Evolutionary conservation across 306 rosid genomes (phyloP).

Genomic region (Sophora flavescens): DNA sequence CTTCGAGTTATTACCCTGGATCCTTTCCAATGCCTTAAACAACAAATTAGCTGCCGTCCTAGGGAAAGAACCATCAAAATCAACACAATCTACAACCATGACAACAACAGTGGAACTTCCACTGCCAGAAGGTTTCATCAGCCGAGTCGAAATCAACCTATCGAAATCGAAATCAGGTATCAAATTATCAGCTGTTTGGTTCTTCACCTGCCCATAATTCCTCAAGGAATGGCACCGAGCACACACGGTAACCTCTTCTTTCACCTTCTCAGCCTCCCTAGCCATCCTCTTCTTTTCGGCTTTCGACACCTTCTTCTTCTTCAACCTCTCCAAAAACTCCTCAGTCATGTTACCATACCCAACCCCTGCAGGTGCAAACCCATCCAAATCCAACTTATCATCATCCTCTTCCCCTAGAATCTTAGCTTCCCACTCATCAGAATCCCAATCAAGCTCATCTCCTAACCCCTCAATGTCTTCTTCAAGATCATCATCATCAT

Average conservation of each 20-base stretch:
- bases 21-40: conserved; percentile 70
- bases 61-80: conserved; percentile 94
- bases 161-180: conserved; percentile 96
- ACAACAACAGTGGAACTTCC: conserved; percentile 76
- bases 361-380: conserved; percentile 78
- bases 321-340: conserved; percentile 65
- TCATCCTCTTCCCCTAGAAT: conserved; percentile 61
- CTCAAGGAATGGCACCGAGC: conserved; percentile 95
- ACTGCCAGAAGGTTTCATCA: conserved; percentile 76
- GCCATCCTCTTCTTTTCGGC: conserved; percentile 79
- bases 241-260: conserved; percentile 90
- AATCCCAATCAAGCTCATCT: conserved; percentile 75
- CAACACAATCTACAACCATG: conserved; percentile 96
- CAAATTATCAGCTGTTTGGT: conserved; percentile 82
- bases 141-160: conserved; percentile 74
- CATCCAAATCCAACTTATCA: conserved; percentile 62
- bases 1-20: conserved; percentile 62
- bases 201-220: conserved; percentile 89
- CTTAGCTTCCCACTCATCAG: conserved; percentile 79
- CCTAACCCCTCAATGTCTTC: conserved; percentile 44
- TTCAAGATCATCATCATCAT: conserved; percentile 49
- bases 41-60: conserved; percentile 76
- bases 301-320: conserved; percentile 77
- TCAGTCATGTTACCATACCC: conserved; percentile 87
- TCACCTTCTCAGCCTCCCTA: conserved; percentile 77